Evolutionary conservation across 2,329 filamentous ascomycete genomes (phyloP), one percentile per base, ranked within the genome.

Genomic region (Pestalotiopsis sp.): DNA sequence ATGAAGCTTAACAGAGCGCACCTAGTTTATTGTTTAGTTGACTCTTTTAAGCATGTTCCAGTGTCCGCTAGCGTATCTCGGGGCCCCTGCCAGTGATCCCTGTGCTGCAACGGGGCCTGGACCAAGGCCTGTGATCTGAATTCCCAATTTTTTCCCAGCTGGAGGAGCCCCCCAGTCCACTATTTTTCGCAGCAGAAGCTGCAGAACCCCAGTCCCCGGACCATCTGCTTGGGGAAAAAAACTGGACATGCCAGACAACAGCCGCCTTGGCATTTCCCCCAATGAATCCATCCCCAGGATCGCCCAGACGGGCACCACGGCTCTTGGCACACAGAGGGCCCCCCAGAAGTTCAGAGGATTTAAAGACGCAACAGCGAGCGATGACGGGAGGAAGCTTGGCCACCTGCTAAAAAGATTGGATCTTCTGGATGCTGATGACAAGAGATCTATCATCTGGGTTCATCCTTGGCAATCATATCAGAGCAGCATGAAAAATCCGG

Each of bases 161-260:
- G 14, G 20, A 9, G 17, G 7, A n/a, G 6, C 5, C 45, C n/a
- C 41, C 17, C 7, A 52, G 45, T 52, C 45, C 45, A 52, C 45
- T 52, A 20, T 52, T 52, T 52, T 52, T 17, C 17, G 41, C 41
- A 14, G 41, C 17, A n/a, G 17, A 9, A n/a, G 13, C n/a, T 45
- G 41, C 13, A 45, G 31, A 36, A 45, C 45, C 20, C 17, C 45
- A n/a, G 17, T 31, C 59, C 59, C 59, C 61, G 61, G 61, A 64
- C 61, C 61, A 20, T 27, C 61, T 36, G 25, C 39, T 52, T 45
- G 61, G 61, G 61, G 61, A 52, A 64, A 64, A 59, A 59, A 45
- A 27, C 17, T 38, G 61, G 27, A 36, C 27, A 27, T 45, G 25
- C 14, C 13, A 25, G 25, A 20, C 61, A 36, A 45, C 20, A 25